Evolutionary conservation across 2,329 filamentous ascomycete genomes (phyloP).

Genomic region (Aureobasidium sp.): DNA sequence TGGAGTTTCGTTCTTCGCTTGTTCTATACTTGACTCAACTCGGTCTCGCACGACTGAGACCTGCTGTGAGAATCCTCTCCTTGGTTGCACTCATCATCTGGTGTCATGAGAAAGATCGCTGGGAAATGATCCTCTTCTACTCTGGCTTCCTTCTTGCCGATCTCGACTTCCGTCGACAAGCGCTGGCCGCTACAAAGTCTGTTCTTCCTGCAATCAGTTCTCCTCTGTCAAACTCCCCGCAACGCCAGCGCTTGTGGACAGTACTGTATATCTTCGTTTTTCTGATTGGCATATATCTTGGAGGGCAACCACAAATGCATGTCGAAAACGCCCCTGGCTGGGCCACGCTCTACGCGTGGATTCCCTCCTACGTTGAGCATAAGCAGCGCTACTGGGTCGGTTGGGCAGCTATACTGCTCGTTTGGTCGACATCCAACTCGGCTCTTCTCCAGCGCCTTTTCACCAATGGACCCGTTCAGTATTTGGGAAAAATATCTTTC

Average conservation of each 20-base stretch:
- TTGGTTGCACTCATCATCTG: constrained; percentile 40
- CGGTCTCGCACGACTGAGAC: constrained; percentile 25
- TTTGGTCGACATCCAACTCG: constrained; percentile 45
- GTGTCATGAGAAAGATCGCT: constrained; percentile 42
- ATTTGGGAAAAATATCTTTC: constrained; percentile 55
- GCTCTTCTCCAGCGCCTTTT: constrained; percentile 44
- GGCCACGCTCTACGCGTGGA: background rate
- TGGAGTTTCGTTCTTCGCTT: constrained; percentile 54
- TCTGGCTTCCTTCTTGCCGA: constrained; percentile 51
- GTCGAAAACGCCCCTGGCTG: constrained; percentile 9
- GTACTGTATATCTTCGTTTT: constrained; percentile 6
- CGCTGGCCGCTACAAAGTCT: background rate
- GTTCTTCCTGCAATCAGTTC: background rate
- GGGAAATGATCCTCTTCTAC: constrained; percentile 52
- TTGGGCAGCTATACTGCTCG: constrained; percentile 47
- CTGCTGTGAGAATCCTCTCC: constrained; percentile 33
- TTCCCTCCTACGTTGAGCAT: background rate
- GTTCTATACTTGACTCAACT: constrained; percentile 50
- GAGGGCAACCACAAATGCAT: background rate
- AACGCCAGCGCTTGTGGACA: background rate
- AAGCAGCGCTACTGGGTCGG: constrained; percentile 51
- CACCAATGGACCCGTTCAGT: constrained; percentile 45
- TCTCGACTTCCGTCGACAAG: constrained; percentile 40
- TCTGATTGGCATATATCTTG: constrained; percentile 14
- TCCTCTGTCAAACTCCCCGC: background rate